Evolutionary conservation across 305 asterid species (phyloP).

Genomic region (Rubia occidens): DNA sequence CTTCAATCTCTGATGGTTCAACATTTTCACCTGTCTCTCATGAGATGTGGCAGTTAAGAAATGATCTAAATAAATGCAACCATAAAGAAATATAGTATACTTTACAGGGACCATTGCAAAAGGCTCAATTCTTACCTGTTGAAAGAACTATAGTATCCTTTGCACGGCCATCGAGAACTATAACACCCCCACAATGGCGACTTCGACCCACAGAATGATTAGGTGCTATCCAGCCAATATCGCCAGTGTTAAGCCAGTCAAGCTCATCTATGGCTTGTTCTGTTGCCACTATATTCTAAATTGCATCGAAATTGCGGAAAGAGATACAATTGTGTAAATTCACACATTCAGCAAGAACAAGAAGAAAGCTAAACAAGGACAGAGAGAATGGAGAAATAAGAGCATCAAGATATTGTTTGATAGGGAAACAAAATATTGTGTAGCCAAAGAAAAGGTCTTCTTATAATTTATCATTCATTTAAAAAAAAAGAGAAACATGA

Average conservation of each 20-base stretch:
- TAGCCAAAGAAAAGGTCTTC: neutral
- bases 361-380: neutral
- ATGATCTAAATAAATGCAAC: conserved; percentile 4
- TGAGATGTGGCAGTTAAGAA: neutral
- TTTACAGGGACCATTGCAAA: neutral
- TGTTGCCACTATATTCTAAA: conserved; percentile 65
- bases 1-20: conserved; percentile 91
- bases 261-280: conserved; percentile 59
- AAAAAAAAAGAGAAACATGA: neutral
- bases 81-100: neutral
- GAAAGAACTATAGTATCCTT: conserved; percentile 89
- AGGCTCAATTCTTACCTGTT: conserved; percentile 39
- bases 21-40: conserved; percentile 68
- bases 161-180: conserved; percentile 94
- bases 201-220: conserved; percentile 70
- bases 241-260: conserved; percentile 92
- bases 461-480: neutral
- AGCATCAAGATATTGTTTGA: neutral
- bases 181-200: conserved; percentile 65
- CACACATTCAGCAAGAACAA: neutral
- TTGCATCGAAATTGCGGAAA: conserved; percentile 13
- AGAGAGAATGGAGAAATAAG: neutral
- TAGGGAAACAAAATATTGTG: neutral
- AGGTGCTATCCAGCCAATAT: conserved; percentile 90
- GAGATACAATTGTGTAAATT: neutral